Percentiles rank a stretch among this genome's conserved stretches.
These are phyloP conservation scores for Podaxis sp. DNA, from an alignment of 768 basidiomycete species.

Conservation along the genomic window DNA sequence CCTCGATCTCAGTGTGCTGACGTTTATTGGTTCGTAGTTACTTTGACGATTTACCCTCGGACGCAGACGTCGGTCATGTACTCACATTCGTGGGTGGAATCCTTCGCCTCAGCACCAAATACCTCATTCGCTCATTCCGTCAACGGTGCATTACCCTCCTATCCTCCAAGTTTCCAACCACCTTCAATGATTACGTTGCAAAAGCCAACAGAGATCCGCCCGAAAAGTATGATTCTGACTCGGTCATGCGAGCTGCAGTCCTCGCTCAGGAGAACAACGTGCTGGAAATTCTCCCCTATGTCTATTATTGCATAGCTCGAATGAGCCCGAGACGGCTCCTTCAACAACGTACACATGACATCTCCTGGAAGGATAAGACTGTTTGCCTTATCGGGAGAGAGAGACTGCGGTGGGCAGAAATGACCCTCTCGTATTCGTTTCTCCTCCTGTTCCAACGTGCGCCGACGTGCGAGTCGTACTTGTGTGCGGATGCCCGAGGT, in stretches of 20 bases:
- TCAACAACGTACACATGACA: constrained; percentile 30
- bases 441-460: constrained; percentile 37
- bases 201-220: constrained; percentile 21
- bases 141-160: constrained; percentile 50
- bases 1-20: neutral
- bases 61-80: constrained; percentile 42
- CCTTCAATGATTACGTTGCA: constrained; percentile 34
- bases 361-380: constrained; percentile 39
- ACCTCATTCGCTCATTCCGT: constrained; percentile 52
- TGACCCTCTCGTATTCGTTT: constrained; percentile 40
- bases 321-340: constrained; percentile 37
- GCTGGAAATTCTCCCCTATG: constrained; percentile 42
- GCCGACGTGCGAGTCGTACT: constrained; percentile 26
- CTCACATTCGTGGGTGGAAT: constrained; percentile 49
- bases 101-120: constrained; percentile 63
- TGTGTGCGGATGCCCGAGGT: constrained; percentile 33
- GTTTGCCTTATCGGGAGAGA: constrained; percentile 40
- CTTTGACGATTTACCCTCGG: constrained; percentile 32
- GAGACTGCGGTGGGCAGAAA: constrained; percentile 38
- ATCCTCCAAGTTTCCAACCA: constrained; percentile 35
- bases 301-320: constrained; percentile 48
- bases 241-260: constrained; percentile 41
- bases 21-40: constrained; percentile 23
- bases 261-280: constrained; percentile 42
- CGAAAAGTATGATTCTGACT: constrained; percentile 35